A percentile compares a stretch with the other conserved stretches of the same genome.
These are phyloP conservation scores for Neurospora sp. DNA, from an alignment of 2,329 filamentous ascomycete genomes.

Conservation along the genomic window DNA sequence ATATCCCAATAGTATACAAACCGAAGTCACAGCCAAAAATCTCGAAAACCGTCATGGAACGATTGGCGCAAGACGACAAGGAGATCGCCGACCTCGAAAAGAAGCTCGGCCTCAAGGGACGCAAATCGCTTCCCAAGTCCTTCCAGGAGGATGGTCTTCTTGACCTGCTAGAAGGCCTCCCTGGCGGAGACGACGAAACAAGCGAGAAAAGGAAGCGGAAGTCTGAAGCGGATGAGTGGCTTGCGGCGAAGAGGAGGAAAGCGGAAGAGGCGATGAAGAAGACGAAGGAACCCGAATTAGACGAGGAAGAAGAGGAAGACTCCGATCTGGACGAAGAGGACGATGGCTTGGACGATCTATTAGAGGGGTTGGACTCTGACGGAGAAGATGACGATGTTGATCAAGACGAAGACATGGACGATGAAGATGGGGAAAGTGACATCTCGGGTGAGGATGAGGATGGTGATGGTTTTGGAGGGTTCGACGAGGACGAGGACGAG, in stretches of 20 bases:
- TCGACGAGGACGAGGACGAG: conserved; percentile 26
- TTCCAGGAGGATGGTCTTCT: conserved; percentile 78
- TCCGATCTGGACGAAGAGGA: conserved; percentile 11
- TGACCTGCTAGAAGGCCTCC: conserved; percentile 63
- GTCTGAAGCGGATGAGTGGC: conserved; percentile 49
- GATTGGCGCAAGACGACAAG: conserved; percentile 70
- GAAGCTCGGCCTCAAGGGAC: conserved; percentile 66
- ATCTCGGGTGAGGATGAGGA: conserved; percentile 23
- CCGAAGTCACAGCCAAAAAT: conserved; percentile 15
- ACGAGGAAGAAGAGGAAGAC: background rate
- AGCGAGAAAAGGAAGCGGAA: conserved; percentile 54
- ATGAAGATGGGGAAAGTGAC: conserved; percentile 22
- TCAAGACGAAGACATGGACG: conserved; percentile 20
- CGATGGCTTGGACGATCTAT: conserved; percentile 18
- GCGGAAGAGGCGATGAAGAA: conserved; percentile 18
- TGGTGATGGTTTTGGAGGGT: conserved; percentile 30
- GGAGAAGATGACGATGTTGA: conserved; percentile 20
- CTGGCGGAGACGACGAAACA: conserved; percentile 35
- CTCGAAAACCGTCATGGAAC: conserved; percentile 41
- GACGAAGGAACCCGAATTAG: background rate
- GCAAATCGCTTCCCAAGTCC: conserved; percentile 61
- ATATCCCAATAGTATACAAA: conserved; percentile 17
- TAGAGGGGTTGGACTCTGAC: conserved; percentile 20
- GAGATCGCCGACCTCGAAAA: conserved; percentile 84
- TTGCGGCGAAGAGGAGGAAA: conserved; percentile 47